These are phyloP conservation scores for Dactylis glomerata DNA, from an alignment of 176 grass and related monocot genomes.

Conservation along the genomic window DNA sequence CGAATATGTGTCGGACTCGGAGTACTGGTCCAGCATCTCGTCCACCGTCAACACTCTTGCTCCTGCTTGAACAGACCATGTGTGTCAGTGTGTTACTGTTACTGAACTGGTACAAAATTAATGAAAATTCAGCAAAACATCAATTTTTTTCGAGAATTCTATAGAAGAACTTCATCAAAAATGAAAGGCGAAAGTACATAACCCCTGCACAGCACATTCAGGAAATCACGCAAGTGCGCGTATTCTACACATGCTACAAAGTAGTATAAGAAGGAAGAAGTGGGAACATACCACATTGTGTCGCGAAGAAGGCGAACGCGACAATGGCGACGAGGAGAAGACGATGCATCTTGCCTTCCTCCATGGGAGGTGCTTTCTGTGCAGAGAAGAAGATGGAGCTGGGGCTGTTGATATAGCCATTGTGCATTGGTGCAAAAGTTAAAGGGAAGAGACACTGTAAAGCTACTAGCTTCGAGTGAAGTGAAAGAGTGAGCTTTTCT, in stretches of 20 bases:
- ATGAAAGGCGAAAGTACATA: background rate
- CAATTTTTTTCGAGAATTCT: no score
- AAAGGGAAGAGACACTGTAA: background rate
- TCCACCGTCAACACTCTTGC: constrained; percentile 28
- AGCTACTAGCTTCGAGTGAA: constrained; percentile 18
- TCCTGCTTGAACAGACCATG: background rate
- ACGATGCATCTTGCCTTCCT: background rate
- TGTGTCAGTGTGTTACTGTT: background rate
- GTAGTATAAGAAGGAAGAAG: background rate
- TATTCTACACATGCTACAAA: background rate
- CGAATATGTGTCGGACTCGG: constrained; percentile 41
- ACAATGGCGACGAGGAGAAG: constrained; percentile 34
- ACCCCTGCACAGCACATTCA: background rate
- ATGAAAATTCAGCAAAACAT: background rate
- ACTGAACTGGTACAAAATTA: background rate
- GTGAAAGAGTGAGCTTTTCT: constrained; percentile 19
- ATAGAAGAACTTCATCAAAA: no score
- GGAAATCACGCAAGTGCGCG: no score
- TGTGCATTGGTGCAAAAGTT: background rate
- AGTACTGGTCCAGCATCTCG: constrained; percentile 33
- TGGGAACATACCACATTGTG: constrained; percentile 42
- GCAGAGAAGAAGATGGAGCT: background rate
- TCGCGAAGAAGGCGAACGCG: background rate
- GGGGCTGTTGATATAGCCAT: constrained; percentile 34
- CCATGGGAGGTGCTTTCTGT: constrained; percentile 25